These are phyloP conservation scores for Talaromyces wortmannii DNA, from an alignment of 495 filamentous ascomycete species.

Conservation along the genomic window DNA sequence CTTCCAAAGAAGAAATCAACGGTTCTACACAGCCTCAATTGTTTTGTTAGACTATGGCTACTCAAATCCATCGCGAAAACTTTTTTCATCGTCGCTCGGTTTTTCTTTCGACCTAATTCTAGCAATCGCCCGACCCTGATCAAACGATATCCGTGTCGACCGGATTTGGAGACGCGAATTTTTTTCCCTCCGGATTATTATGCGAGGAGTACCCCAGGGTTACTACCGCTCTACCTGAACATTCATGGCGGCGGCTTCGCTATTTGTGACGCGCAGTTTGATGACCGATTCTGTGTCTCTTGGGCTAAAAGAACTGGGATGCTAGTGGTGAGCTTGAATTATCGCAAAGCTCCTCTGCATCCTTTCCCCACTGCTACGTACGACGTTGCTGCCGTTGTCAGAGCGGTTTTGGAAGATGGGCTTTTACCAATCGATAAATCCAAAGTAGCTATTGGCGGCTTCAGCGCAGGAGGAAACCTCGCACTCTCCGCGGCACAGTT, in stretches of 20 bases:
- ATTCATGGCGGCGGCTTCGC: conserved; percentile 34
- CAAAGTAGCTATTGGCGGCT: conserved; percentile 26
- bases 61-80: neutral
- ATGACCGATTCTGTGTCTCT: conserved; percentile 22
- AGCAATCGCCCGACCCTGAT: conserved; percentile 16
- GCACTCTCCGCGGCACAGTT: conserved; percentile 21
- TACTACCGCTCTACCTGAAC: conserved; percentile 26
- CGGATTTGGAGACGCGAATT: conserved; percentile 20
- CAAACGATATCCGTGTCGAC: conserved; percentile 22
- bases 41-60: conserved; percentile 11
- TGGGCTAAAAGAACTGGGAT: conserved; percentile 24
- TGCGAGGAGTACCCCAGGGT: conserved; percentile 9
- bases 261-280: conserved; percentile 12
- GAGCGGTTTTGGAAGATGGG: conserved; percentile 14
- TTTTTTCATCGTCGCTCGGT: neutral
- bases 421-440: conserved; percentile 16
- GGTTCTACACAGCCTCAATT: conserved; percentile 14
- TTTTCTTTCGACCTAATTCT: neutral
- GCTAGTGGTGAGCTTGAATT: conserved; percentile 26
- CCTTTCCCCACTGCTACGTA: conserved; percentile 21
- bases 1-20: conserved; percentile 13
- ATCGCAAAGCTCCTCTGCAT: conserved; percentile 23
- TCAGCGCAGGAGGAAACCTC: conserved; percentile 29
- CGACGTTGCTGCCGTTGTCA: conserved; percentile 16
- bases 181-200: conserved; percentile 23